Evolutionary conservation across 805 yeast species (phyloP), one percentile per base, ranked within the genome.

Genomic region (Starmerella vitae): DNA sequence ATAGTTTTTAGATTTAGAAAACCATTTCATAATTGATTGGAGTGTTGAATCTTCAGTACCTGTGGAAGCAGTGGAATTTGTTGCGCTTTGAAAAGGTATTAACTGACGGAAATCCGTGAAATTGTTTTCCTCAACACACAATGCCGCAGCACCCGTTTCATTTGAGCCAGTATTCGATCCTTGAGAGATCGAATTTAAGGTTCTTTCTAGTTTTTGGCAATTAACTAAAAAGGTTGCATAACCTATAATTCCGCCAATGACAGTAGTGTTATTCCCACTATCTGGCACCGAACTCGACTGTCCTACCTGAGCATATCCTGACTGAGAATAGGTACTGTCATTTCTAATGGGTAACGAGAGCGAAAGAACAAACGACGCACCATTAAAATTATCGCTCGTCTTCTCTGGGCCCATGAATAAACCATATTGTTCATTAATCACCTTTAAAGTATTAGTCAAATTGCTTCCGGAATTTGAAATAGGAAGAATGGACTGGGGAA

Each of bases 211-310:
- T 18, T 38, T 41, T 20, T 25, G 26, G 8, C 42, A 30, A 21
- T 34, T 37, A 20, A 45, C 43, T 5, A 47, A 17, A 14, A 39
- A 46, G 10, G 54, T 49, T 3, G 43, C 51, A 17, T 33, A 50
- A 17, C 54, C 54, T 2, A 42, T 29, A 15, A 37, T 31, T 4
- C 25, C 35, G 24, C 13, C 22, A 27, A 17, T 6, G 6, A 6
- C 14, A 17, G n/a, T 12, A 17, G 17, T 27, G 10, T 27, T 8
- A 13, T 14, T 27, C 17, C 14, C 14, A 8, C n/a, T 27, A 12
- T 10, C 17, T 6, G 14, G 8, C n/a, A 8, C 6, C 14, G n/a
- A 14, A 6, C 10, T 5, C 32, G 32, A 30, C 32, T 30, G 32
- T 7, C 17, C 32, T 5, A 12, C 12, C 14, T 20, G 34, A 13